Evolutionary conservation across 768 basidiomycete genomes (phyloP).

Genomic region (Agaricus subrufescens): DNA sequence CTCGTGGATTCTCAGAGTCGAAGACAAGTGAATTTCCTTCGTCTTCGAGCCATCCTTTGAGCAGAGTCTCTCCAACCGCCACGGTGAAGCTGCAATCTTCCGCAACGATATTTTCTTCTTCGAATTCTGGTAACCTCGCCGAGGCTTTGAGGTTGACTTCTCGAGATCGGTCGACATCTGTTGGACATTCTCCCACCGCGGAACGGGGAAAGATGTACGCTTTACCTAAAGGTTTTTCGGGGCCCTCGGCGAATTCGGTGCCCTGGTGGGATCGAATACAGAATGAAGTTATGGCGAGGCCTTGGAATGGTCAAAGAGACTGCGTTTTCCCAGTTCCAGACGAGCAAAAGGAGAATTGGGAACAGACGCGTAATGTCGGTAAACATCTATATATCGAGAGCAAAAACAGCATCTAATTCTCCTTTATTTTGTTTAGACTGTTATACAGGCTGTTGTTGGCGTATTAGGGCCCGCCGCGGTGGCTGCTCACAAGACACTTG

Average conservation of each 20-base stretch:
- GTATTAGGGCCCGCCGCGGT: slow-evolving; percentile 37
- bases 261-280: slow-evolving; percentile 4
- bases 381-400: neutral
- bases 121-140: neutral
- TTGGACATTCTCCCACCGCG: slow-evolving; percentile 6
- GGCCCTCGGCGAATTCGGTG: neutral
- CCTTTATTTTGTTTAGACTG: slow-evolving; percentile 20
- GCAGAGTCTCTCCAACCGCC: neutral
- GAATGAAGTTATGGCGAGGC: slow-evolving; percentile 19
- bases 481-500: slow-evolving; percentile 41
- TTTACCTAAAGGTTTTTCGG: slow-evolving; percentile 9
- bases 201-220: slow-evolving; percentile 1
- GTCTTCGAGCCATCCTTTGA: neutral
- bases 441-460: slow-evolving; percentile 31
- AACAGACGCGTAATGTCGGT: slow-evolving; percentile 31
- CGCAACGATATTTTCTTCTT: slow-evolving; percentile 2
- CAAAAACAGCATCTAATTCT: slow-evolving; percentile 5
- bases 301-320: slow-evolving; percentile 25
- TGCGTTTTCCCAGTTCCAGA: slow-evolving; percentile 29
- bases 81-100: neutral
- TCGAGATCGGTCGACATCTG: slow-evolving; percentile 20
- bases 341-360: slow-evolving; percentile 34
- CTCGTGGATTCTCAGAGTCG: slow-evolving; percentile 6
- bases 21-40: neutral
- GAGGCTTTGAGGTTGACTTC: slow-evolving; percentile 15